Conservation (phyloP, 345 rosid genomes). For the Linum usitatissimum region DNA sequence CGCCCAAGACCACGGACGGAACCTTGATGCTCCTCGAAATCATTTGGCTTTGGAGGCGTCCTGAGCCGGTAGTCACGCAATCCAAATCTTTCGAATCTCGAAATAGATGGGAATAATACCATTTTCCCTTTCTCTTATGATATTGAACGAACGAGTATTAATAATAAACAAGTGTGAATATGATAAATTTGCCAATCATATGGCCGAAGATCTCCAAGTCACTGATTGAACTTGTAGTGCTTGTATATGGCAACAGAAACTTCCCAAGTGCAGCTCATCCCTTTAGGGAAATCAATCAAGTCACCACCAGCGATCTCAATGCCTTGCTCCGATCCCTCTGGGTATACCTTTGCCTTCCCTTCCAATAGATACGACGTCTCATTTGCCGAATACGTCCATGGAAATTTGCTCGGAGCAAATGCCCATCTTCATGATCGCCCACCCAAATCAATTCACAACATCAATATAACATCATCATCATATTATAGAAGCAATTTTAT, state of each 20-base stretch:
- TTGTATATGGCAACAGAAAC: conserved; percentile 75
- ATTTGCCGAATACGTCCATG: conserved; percentile 63
- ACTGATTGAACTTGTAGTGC: conserved; percentile 56
- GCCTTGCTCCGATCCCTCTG: conserved; percentile 51
- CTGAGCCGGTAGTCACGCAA: too few species aligned
- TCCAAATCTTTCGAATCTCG: too few species aligned
- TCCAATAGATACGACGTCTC: conserved; percentile 72
- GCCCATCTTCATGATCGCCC: conserved; percentile 50
- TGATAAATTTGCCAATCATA: too few species aligned
- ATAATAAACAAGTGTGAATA: too few species aligned
- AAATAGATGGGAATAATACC: too few species aligned
- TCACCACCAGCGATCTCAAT: conserved; percentile 79
- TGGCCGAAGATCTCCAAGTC: too few species aligned
- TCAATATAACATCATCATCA: background rate
- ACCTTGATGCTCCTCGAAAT: too few species aligned
- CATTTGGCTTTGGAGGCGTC: too few species aligned
- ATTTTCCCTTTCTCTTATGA: too few species aligned
- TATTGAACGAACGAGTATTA: too few species aligned
- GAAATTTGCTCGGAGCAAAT: conserved; percentile 86
- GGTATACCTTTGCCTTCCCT: conserved; percentile 69
- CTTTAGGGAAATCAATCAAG: conserved; percentile 74
- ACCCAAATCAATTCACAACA: too few species aligned
- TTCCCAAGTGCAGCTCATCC: conserved; percentile 96
- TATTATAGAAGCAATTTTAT: background rate
- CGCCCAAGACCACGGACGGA: too few species aligned